Base-by-base conservation (phyloP, 805 yeast genomes). In the Yarrowia keelungensis region DNA sequence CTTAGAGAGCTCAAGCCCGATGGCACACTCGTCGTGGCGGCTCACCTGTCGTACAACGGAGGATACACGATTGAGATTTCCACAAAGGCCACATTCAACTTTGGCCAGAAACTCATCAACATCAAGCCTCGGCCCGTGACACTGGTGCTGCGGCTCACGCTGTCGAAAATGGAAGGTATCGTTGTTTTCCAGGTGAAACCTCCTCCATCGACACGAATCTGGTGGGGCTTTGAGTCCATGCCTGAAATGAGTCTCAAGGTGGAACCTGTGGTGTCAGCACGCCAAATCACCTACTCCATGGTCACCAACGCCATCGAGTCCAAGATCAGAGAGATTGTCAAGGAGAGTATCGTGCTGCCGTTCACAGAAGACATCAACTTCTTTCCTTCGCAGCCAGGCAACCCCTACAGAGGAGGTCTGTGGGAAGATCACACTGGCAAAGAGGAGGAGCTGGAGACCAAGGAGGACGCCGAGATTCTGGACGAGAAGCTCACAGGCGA, bases 231-330 rank as follows among this genome's bases (percentile, higher is more conserved):
- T 76, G 90, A 87, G 71, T 78, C 84, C 11, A 91, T 89, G 84
- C 99, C 99, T 0, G 81, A 83, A 9, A 78, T 94, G 75, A 89
- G 87, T 69, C 76, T 94, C 70, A 86, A 84, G 43, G 88, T 93
- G 62, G 98, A 92, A 76, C 99, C 99, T 0, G 86, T 91, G n/a
- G 91, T 94, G 11, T 90, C 97, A 72, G 87, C 97, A 5, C 83
- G 96, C 68, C 90, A 91, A 72, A 79, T 95, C 72, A 86, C 91
- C 3, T 91, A 90, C 74, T 86, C 86, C 42, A 83, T 93, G 76
- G 85, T 95, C 50, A 92, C 97, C 0, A 89, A 89, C 72, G 86
- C 89, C 26, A 90, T 94, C 71, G 91, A 88, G 70, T 88, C 87
- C 75, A 87, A 88, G 72, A 86, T 94, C 71, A 86, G 88, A 69